Evolutionary conservation across 345 rosid genomes (phyloP), one percentile per base, ranked within the genome.

Genomic region (sweet orange (Citrus sinensis)): DNA sequence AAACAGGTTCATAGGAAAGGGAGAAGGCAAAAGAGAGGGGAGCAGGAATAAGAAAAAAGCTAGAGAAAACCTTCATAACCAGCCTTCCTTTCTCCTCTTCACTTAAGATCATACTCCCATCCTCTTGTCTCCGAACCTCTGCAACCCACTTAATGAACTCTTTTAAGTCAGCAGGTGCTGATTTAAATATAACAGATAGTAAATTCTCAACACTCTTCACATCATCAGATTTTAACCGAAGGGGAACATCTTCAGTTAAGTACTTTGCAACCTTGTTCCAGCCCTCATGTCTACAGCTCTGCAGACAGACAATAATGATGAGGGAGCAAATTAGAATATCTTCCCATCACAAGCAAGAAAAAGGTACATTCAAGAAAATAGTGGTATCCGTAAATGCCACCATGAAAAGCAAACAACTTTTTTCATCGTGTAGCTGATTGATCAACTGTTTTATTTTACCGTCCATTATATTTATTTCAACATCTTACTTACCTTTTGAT

Each of bases 71-170:
- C 78, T 82, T 73, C 16, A 78, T 70, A 49, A 68, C 40, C 25
- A 82, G 76, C 61, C 79, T 69, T 39, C 61, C 54, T 82, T 75
- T 73, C 79, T 82, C 71, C 55, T 78, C 81, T 78, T 82, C 59
- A n/a, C 76, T 78, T 20, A 78, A 42, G 64, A 32, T 62, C 7
- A 78, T 2, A 54, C 35, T 30, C 13, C 73, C 78, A 64, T 78
- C 78, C 25, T 82, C 85, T 56, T 65, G 70, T 32, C 59, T 75
- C 16, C 69, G 70, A 42, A 81, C 78, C 54, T 81, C 81, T 11
- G 75, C 74, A 30, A 76, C 73, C 80, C 82, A 82, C 66, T 75
- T 82, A 61, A 82, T 67, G 73, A 82, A 79, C 19, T 79, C 80
- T 32, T 67, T 58, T 1, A 82, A 46, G 27, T 61, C 24, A 37